Conservation (phyloP, 768 basidiomycete species). For the Tricholoma sp. region DNA sequence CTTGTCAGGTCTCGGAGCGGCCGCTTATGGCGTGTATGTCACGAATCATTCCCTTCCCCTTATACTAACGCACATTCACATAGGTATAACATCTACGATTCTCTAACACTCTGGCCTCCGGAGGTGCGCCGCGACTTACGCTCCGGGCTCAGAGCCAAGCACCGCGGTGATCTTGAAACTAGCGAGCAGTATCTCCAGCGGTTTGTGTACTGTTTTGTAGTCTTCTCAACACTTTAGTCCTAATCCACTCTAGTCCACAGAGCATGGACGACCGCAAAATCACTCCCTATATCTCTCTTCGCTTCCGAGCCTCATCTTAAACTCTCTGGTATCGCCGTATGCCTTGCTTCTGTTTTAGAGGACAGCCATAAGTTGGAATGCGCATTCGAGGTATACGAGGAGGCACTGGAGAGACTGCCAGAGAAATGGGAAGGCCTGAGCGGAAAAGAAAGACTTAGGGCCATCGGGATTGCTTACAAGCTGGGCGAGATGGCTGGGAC, state of each 20-base stretch:
- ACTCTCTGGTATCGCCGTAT: conserved; percentile 59
- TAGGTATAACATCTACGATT: conserved; percentile 53
- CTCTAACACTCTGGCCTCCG: conserved; percentile 61
- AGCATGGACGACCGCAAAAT: conserved; percentile 50
- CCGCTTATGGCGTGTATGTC: conserved; percentile 32
- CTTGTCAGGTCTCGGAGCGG: conserved; percentile 24
- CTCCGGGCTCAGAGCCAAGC: conserved; percentile 56
- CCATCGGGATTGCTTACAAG: conserved; percentile 36
- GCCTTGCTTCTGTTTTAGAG: conserved; percentile 55
- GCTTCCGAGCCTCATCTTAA: conserved; percentile 54
- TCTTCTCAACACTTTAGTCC: background rate
- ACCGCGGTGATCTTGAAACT: conserved; percentile 46
- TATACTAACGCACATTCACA: background rate
- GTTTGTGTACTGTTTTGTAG: conserved; percentile 31
- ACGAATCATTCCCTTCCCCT: conserved; percentile 11
- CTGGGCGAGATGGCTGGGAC: conserved; percentile 37
- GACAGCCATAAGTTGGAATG: conserved; percentile 26
- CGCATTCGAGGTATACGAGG: conserved; percentile 36
- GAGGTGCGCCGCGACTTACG: conserved; percentile 62
- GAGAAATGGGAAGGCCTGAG: conserved; percentile 16
- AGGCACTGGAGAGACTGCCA: conserved; percentile 30
- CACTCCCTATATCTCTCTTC: conserved; percentile 34
- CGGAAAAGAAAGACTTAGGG: conserved; percentile 30
- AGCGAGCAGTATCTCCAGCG: conserved; percentile 49
- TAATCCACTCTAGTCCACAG: conserved; percentile 26